Evolutionary conservation across 768 basidiomycete species (phyloP).

Genomic region (Clitopilus hobsonii): DNA sequence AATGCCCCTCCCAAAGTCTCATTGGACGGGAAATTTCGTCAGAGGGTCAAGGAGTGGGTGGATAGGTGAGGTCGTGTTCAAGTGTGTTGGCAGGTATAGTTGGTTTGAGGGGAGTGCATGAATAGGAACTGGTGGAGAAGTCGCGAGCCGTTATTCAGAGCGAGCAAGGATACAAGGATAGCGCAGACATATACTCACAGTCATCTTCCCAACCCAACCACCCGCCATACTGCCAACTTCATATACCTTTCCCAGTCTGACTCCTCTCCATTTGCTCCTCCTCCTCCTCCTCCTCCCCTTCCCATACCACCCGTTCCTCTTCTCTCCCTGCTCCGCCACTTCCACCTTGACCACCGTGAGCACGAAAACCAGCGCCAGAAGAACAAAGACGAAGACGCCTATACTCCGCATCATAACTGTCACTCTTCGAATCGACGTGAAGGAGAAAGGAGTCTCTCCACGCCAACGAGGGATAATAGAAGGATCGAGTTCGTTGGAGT

Average conservation of each 20-base stretch:
- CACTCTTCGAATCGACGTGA: neutral
- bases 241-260: neutral
- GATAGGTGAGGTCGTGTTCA: neutral
- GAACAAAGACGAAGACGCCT: neutral
- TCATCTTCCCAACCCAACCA: neutral
- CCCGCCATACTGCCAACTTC: neutral
- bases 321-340: neutral
- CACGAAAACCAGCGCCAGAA: neutral
- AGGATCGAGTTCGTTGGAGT: neutral
- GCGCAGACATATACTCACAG: neutral
- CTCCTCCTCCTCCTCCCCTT: neutral
- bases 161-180: neutral
- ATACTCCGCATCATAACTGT: neutral
- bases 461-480: conserved; percentile 4
- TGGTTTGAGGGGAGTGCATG: neutral
- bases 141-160: too few relatives aligned
- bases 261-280: neutral
- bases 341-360: neutral
- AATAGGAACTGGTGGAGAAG: neutral
- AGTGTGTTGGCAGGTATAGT: neutral
- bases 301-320: neutral
- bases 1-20: neutral
- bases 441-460: conserved; percentile 10
- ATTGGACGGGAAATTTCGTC: neutral
- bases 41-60: neutral